phyloP scores from a whole-genome alignment of 176 grass and related monocot genomes.

The Triticum monococcum region DNA sequence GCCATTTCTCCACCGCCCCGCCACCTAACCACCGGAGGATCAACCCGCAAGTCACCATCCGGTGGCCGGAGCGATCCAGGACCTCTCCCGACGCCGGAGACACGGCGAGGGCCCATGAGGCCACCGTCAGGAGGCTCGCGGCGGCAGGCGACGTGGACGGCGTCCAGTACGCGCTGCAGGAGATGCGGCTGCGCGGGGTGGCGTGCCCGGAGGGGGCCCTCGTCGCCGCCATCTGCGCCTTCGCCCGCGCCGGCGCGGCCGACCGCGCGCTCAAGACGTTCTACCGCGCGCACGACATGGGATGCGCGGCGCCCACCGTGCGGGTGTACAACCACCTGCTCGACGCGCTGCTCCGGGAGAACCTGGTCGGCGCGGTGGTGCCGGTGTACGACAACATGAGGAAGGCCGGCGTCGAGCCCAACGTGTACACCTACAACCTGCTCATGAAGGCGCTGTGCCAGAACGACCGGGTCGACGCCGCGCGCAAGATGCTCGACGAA shows the following conservation, averaged over 20 bases:
- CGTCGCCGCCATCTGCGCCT: slow-evolving; percentile 51
- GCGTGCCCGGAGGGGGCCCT: slow-evolving; percentile 56
- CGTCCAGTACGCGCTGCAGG: slow-evolving; percentile 70
- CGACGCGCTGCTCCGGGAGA: slow-evolving; percentile 68
- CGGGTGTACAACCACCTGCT: slow-evolving; percentile 84
- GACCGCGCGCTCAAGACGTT: slow-evolving; percentile 78
- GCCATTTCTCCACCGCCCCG: slow-evolving; percentile 11
- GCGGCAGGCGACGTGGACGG: slow-evolving; percentile 55
- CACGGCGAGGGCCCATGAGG: slow-evolving; percentile 45
- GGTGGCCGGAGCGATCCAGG: neutral
- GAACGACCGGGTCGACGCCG: slow-evolving; percentile 64
- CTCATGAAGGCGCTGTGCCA: slow-evolving; percentile 79
- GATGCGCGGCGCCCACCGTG: slow-evolving; percentile 46
- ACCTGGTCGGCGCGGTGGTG: slow-evolving; percentile 48
- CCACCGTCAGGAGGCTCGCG: slow-evolving; percentile 60
- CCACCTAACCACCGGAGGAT: neutral
- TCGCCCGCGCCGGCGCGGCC: slow-evolving; percentile 51
- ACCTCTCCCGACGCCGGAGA: neutral
- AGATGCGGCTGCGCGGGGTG: slow-evolving; percentile 64
- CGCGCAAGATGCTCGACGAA: slow-evolving; percentile 67
- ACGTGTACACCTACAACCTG: slow-evolving; percentile 84
- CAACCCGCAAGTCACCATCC: neutral
- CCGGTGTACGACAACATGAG: slow-evolving; percentile 69
- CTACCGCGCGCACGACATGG: slow-evolving; percentile 71
- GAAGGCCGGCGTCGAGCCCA: slow-evolving; percentile 54